Evolutionary conservation across 495 filamentous ascomycete genomes (phyloP), one percentile per base, ranked within the genome.

Genomic region (Astrothelium subdiscretum): DNA sequence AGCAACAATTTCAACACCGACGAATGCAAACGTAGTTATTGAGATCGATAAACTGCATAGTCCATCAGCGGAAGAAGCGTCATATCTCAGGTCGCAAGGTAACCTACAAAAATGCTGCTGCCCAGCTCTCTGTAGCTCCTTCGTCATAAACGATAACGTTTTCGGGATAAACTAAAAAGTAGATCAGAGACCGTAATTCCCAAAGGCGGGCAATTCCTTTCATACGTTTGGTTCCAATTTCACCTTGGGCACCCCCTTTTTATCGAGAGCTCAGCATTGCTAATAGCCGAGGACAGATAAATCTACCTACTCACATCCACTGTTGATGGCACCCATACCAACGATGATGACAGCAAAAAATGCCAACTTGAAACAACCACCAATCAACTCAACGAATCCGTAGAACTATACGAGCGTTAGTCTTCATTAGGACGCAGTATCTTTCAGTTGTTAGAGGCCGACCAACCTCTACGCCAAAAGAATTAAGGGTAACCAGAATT

Each of bases 1-100:
- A 22, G 59, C 59, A 8, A 40, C 43, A 22, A 61, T 61, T 51
- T 61, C 59, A 29, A 61, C 59, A 18, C 59, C 59, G 26, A 61
- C 29, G 59, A 44, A 61, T 6, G 59, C 31, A 31, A 61, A 61
- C 10, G 59, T 35, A 31, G 59, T 35, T 20, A 61, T 61, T 1
- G 29, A 22, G 15, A 61, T 32, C 13, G 32, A 61, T 26, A 27
- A 22, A 22, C 59, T 44, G 15, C 12, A 22, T 4, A 15, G 18
- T 24, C 3, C 10, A 15, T 61, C 13, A 52, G 2, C 8, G 2
- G 18, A 11, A 27, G 35, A 18, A 35, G 13, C 11, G 26, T n/a
- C 22, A 31, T 8, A 51, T 20, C 59, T 32, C 26, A 20, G 18
- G 22, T 15, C 15, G 15, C 35, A 38, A 38, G 35, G 5, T 38